A percentile compares a stretch with the other conserved stretches of the same genome.
These are phyloP conservation scores for Micractinium sp. DNA, from an alignment of 139 green algal genomes.

Conservation along the genomic window DNA sequence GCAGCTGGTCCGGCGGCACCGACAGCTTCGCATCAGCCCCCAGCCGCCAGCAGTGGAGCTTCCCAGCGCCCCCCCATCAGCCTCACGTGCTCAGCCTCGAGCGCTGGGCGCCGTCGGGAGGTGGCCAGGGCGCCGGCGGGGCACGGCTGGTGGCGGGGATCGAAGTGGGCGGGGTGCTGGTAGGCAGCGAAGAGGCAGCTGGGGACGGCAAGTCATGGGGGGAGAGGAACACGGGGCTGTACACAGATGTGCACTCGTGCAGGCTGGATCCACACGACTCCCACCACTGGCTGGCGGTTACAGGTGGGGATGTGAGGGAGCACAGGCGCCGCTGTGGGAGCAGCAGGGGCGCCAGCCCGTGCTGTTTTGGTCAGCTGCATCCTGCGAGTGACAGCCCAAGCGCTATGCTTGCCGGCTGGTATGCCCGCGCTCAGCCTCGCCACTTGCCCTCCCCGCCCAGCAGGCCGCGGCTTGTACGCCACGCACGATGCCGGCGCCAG, in stretches of 20 bases:
- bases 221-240: conserved; percentile 13
- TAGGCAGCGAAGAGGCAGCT: neutral
- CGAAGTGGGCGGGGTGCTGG: conserved; percentile 27
- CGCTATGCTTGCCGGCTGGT: too few species aligned
- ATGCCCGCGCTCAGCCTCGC: neutral
- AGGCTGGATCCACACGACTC: conserved; percentile 7
- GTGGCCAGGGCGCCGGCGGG: neutral
- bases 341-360: too few species aligned
- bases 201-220: neutral
- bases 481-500: neutral
- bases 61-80: conserved; percentile 18
- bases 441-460: neutral
- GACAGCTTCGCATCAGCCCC: neutral
- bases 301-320: neutral
- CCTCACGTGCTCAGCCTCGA: conserved; percentile 29
- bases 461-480: conserved; percentile 16
- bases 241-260: conserved; percentile 21
- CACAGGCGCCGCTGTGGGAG: neutral
- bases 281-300: conserved; percentile 16
- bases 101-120: neutral
- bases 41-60: conserved; percentile 10
- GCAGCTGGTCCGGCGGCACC: conserved; percentile 1
- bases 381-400: neutral
- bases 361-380: neutral
- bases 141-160: conserved; percentile 11